Conservation (phyloP, 257 asterid genomes). For the Plantago major region DNA sequence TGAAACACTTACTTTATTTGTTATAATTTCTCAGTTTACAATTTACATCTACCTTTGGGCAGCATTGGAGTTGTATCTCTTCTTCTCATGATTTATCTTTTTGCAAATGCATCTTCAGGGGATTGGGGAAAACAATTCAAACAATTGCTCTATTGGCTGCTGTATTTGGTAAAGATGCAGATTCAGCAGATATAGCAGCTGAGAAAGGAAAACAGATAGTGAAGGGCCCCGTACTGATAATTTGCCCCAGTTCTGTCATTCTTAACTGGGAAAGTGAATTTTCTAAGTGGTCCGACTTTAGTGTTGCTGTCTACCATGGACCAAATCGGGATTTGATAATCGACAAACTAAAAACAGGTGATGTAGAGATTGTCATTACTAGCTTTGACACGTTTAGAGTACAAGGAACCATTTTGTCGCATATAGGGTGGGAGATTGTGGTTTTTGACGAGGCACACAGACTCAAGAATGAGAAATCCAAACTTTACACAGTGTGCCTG, state of each 20-base stretch:
- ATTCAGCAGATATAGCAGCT: conserved; percentile 28
- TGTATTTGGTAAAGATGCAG: conserved; percentile 63
- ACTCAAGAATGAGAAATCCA: conserved; percentile 92
- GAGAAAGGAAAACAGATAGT: conserved; percentile 20
- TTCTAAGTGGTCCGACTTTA: conserved; percentile 82
- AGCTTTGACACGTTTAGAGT: conserved; percentile 93
- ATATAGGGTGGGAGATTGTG: conserved; percentile 75
- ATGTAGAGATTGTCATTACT: conserved; percentile 70
- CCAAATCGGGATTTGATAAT: conserved; percentile 72
- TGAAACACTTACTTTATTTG: no score
- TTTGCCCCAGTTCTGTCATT: conserved; percentile 90
- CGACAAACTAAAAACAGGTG: conserved; percentile 55
- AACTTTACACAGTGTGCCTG: conserved; percentile 65
- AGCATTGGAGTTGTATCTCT: no score
- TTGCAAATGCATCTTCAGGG: conserved; percentile 47
- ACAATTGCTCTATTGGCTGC: conserved; percentile 93
- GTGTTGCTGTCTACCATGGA: conserved; percentile 78
- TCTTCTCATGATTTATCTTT: conserved; percentile 10
- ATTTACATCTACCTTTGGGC: no score
- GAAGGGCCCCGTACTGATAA: conserved; percentile 64
- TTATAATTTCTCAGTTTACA: no score
- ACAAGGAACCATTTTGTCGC: conserved; percentile 59
- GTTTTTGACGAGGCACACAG: conserved; percentile 87
- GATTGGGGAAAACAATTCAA: conserved; percentile 95
- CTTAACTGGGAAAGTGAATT: conserved; percentile 92